Evolutionary conservation across 768 basidiomycete genomes (phyloP), one percentile per base, ranked within the genome.

Genomic region (Russula griseocarnosa): DNA sequence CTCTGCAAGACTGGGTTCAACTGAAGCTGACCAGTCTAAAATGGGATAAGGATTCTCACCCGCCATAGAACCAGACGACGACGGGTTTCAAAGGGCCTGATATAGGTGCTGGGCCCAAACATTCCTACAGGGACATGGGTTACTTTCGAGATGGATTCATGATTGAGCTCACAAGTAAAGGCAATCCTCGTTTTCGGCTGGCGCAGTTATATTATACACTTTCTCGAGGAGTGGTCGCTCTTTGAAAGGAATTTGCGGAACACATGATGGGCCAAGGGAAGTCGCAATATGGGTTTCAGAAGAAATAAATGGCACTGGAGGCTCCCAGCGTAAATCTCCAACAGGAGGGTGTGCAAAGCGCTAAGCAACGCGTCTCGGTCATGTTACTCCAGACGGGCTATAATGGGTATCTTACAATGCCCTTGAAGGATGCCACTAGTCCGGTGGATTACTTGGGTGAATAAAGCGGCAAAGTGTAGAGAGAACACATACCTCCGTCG

Each of bases 351-450:
- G 53, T 22, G 63, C 63, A 40, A 65, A 65, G 24, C 59, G 63
- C 63, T 65, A 50, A 51, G 9, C 10, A 26, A 26, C 7, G 18
- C 1, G 18, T 34, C 20, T 38, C 22, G 11, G 24, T 60, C 24
- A 53, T 42, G 24, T 4, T n/a, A 26, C 16, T 16, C 14, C 13
- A 44, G 6, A 20, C 5, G 50, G 34, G n/a, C 18, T 14, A 26
- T 18, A 32, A 18, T 7, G 14, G 20, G 32, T 28, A 50, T 49
- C 58, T 61, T 26, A 61, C 60, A 9, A 65, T 53, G 34, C 63
- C 63, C 16, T 65, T 65, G 42, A 65, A 65, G 7, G 44, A 61
- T 16, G n/a, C 58, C n/a, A 65, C 63, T 61, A n/a, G 8, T 47
- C 20, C 16, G 55, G 42, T 47, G 24, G 44, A 16, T 44, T 60